phyloP scores from a whole-genome alignment of 2,329 filamentous ascomycete species.

The Fusarium liriodendri region DNA sequence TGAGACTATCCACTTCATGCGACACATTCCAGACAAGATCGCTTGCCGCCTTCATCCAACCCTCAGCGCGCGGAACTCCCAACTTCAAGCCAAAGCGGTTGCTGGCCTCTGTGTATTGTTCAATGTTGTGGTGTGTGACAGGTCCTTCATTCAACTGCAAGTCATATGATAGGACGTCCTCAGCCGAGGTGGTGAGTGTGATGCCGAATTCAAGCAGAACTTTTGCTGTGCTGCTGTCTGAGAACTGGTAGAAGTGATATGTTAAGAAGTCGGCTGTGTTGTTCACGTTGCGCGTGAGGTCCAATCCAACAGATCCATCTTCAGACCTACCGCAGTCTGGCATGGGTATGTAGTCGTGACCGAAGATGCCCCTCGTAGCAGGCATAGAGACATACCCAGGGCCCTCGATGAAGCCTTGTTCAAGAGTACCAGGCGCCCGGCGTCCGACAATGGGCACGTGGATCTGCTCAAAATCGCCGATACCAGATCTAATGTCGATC shows the following conservation, averaged over 20 bases:
- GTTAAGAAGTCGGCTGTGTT: background rate
- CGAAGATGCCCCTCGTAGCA: background rate
- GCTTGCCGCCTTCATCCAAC: slow-evolving; percentile 34
- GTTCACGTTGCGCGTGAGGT: background rate
- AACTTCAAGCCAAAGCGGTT: slow-evolving; percentile 23
- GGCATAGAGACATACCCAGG: slow-evolving; percentile 57
- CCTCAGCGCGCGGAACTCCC: slow-evolving; percentile 31
- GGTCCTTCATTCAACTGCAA: background rate
- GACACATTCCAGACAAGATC: slow-evolving; percentile 26
- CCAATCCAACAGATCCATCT: slow-evolving; percentile 22
- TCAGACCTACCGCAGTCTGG: slow-evolving; percentile 27
- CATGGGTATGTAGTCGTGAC: slow-evolving; percentile 10
- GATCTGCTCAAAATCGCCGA: slow-evolving; percentile 56
- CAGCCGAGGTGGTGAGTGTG: slow-evolving; percentile 16
- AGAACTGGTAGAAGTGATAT: slow-evolving; percentile 31
- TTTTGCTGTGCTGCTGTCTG: background rate
- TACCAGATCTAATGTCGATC: slow-evolving; percentile 49
- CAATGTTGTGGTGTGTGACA: background rate
- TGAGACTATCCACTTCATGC: slow-evolving; percentile 8
- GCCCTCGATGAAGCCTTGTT: slow-evolving; percentile 69
- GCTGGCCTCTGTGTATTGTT: slow-evolving; percentile 21
- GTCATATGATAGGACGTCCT: slow-evolving; percentile 24
- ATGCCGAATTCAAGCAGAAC: slow-evolving; percentile 26
- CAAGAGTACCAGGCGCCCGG: slow-evolving; percentile 60
- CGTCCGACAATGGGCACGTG: slow-evolving; percentile 67